These are phyloP conservation scores for Takashimella koratensis DNA, from an alignment of 1,284 basidiomycete genomes.

Conservation along the genomic window DNA sequence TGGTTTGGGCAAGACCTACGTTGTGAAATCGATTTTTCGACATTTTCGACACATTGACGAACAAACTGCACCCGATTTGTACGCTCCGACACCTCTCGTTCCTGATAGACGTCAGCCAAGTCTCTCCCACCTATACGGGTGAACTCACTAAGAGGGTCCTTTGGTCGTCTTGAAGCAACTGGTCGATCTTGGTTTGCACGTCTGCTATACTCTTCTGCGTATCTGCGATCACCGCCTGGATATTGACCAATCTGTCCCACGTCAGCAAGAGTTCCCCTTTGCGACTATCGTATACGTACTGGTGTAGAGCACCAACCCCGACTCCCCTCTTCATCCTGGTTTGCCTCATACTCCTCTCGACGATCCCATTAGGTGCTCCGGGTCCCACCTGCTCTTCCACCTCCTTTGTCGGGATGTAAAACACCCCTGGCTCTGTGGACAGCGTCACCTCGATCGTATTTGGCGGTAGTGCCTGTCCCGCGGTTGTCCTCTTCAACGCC, in stretches of 20 bases:
- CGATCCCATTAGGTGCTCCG: conserved; percentile 11
- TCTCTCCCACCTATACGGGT: too few relatives aligned
- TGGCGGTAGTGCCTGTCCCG: conserved; percentile 5
- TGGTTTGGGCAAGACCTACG: conserved; percentile 23
- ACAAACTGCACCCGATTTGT: background rate
- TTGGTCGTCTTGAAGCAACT: conserved; percentile 19
- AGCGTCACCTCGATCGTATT: conserved; percentile 38
- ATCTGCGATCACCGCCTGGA: conserved; percentile 66
- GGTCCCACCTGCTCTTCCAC: conserved; percentile 2
- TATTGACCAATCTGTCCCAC: conserved; percentile 61
- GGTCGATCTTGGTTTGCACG: conserved; percentile 58
- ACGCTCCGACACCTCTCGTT: background rate
- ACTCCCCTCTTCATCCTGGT: conserved; percentile 47
- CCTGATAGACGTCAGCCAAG: too few relatives aligned
- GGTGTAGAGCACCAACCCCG: conserved; percentile 40
- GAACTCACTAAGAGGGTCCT: background rate
- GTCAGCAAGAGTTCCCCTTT: too few relatives aligned
- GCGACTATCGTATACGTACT: too few relatives aligned
- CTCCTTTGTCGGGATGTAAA: conserved; percentile 17
- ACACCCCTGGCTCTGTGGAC: conserved; percentile 23
- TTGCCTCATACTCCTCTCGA: conserved; percentile 45
- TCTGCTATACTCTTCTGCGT: conserved; percentile 60
- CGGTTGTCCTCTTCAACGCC: conserved; percentile 12
- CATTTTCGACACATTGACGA: conserved; percentile 12
- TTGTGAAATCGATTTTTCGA: conserved; percentile 24